A percentile compares a stretch with the other conserved stretches of the same genome.
phyloP scores from a whole-genome alignment of 352 stramenopile genomes.

The Globisporangium cylindrosporum region DNA sequence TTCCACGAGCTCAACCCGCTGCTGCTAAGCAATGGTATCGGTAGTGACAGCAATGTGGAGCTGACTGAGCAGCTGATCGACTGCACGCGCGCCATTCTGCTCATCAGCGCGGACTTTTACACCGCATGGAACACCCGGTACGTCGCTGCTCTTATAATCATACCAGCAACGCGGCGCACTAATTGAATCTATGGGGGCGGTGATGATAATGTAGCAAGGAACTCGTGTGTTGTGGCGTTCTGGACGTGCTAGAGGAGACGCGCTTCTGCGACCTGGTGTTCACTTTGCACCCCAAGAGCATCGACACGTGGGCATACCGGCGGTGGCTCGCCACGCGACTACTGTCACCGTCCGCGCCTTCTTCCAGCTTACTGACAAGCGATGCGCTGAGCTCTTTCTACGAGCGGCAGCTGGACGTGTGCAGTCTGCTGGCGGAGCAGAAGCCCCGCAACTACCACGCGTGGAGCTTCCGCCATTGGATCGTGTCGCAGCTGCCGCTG shows the following conservation, averaged over 20 bases:
- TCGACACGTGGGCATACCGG: constrained; percentile 83
- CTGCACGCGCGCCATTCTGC: constrained; percentile 59
- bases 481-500: constrained; percentile 39
- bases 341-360: constrained; percentile 13
- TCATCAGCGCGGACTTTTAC: constrained; percentile 82
- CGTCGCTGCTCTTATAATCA: not conserved
- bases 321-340: constrained; percentile 54
- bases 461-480: constrained; percentile 82
- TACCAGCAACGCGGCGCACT: not conserved
- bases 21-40: not conserved
- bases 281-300: constrained; percentile 79
- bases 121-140: constrained; percentile 82
- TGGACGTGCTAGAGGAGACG: constrained; percentile 45
- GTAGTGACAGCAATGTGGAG: constrained; percentile 11
- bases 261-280: constrained; percentile 74
- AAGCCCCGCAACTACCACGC: constrained; percentile 82
- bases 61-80: constrained; percentile 34
- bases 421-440: constrained; percentile 48
- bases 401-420: constrained; percentile 46
- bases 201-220: constrained; percentile 38
- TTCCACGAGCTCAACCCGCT: constrained; percentile 52
- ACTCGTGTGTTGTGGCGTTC: constrained; percentile 39
- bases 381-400: constrained; percentile 39
- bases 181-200: too few species aligned
- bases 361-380: not conserved